These are phyloP conservation scores for Serendipita sp. DNA, from an alignment of 768 basidiomycete genomes.

Conservation along the genomic window DNA sequence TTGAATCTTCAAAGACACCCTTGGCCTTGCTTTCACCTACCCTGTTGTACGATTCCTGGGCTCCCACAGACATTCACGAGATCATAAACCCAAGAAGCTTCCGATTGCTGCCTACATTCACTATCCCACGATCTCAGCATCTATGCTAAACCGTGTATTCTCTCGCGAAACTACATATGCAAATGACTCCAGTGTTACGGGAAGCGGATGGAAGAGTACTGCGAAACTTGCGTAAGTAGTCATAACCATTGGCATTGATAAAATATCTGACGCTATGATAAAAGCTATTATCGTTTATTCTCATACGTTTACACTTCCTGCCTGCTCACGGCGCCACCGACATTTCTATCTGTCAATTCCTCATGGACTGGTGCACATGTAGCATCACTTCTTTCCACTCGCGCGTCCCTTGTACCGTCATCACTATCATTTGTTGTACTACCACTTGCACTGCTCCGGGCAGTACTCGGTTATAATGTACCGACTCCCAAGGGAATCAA, in stretches of 20 bases:
- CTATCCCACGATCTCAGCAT: conserved; percentile 89
- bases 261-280: background rate
- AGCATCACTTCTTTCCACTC: conserved; percentile 43
- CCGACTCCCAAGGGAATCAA: background rate
- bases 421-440: background rate
- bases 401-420: background rate
- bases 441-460: background rate
- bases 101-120: conserved; percentile 87
- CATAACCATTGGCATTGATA: background rate
- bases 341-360: conserved; percentile 85
- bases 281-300: conserved; percentile 77
- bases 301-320: conserved; percentile 69
- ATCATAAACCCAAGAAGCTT: conserved; percentile 18
- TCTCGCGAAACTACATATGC: conserved; percentile 22
- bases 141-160: conserved; percentile 76
- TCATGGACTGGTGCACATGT: conserved; percentile 87
- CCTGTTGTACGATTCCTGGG: conserved; percentile 53
- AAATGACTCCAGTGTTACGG: conserved; percentile 20
- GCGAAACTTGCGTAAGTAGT: conserved; percentile 28
- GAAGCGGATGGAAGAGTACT: conserved; percentile 18
- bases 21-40: conserved; percentile 96
- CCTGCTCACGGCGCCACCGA: conserved; percentile 40
- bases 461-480: background rate
- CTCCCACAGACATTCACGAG: conserved; percentile 8
- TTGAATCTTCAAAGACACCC: conserved; percentile 52